Percentiles rank a stretch among this genome's conserved stretches.
Conservation (phyloP, 345 rosid species). For the Lenwebbia sp. region DNA sequence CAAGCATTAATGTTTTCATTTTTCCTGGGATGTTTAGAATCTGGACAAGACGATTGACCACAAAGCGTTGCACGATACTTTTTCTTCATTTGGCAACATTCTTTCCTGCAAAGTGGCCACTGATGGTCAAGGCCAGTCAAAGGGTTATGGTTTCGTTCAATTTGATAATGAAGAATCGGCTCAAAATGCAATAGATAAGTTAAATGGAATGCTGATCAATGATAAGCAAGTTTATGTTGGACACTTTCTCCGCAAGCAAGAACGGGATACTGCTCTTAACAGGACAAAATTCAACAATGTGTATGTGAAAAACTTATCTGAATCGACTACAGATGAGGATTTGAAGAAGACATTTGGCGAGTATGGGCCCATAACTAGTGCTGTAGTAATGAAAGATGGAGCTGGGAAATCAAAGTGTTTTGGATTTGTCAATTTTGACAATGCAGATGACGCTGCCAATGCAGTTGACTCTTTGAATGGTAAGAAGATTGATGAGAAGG, state of each 20-base stretch:
- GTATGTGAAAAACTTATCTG: constrained; percentile 71
- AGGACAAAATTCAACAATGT: constrained; percentile 68
- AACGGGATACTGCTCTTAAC: constrained; percentile 41
- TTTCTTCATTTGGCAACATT: constrained; percentile 74
- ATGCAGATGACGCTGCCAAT: constrained; percentile 61
- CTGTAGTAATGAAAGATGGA: constrained; percentile 77
- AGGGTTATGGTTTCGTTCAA: constrained; percentile 94
- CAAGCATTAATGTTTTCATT: not conserved
- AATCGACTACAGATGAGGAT: constrained; percentile 59
- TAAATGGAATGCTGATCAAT: constrained; percentile 88
- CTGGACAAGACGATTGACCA: constrained; percentile 86
- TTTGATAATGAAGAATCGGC: constrained; percentile 77
- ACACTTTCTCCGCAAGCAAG: constrained; percentile 80
- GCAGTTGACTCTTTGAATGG: constrained; percentile 89
- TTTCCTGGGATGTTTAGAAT: constrained; percentile 31
- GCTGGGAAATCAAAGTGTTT: constrained; percentile 91
- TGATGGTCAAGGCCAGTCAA: constrained; percentile 71
- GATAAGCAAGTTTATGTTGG: constrained; percentile 95
- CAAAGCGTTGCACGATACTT: constrained; percentile 83
- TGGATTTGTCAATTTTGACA: constrained; percentile 90
- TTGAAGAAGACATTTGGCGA: constrained; percentile 61
- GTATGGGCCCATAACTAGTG: constrained; percentile 63
- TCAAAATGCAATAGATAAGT: constrained; percentile 63
- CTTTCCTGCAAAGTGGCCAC: constrained; percentile 90
- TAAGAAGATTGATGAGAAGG: constrained; percentile 69